Base-by-base conservation (phyloP, 1,284 basidiomycete species). In the Albatrellus sp. region DNA sequence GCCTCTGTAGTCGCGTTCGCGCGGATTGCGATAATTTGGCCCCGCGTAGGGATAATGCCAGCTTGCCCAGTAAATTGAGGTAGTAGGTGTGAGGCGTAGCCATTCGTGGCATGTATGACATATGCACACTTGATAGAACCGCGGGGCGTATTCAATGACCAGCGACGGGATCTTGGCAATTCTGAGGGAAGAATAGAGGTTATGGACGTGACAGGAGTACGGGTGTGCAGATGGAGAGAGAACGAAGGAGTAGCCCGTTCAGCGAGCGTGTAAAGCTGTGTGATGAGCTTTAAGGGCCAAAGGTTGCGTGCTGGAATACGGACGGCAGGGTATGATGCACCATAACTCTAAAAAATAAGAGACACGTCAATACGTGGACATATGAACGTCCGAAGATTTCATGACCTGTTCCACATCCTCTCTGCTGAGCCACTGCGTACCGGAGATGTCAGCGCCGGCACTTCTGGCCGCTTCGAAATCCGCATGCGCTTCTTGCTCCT, bases 101-200 rank as follows among this genome's bases (percentile, higher is more conserved):
- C 88, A 52, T 91, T 90, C 3, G 85, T 90, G 0, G 86, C 85
- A 54, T 91, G 86, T 1, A 91, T 60, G 34, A 91, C 67, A 47
- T 74, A 73, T 10, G 68, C 60, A 50, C 81, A 80, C 2, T 58
- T 32, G 29, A 86, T 56, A 0, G 56, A 40, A 2, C 86, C 84
- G 28, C 82, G 71, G 0, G 74, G 71, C 0, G 85, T 87, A 3
- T 58, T 54, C 1, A 83, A 52, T 1, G 55, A 52, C 75, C 76
- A 83, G 9, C 64, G 60, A 13, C 62, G 62, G 13, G 37, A 38
- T 2, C 12, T 16, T 12, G 19, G 12, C 6, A 50, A 28, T 5
- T 45, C 28, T n/a, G 47, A 40, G 10, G 48, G 44, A 9, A 50
- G 20, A 2, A 52, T 35, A 3, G 57, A 49, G 0, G 55, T 43